phyloP scores from a whole-genome alignment of 805 yeast genomes.

The Ogataea sp. region DNA sequence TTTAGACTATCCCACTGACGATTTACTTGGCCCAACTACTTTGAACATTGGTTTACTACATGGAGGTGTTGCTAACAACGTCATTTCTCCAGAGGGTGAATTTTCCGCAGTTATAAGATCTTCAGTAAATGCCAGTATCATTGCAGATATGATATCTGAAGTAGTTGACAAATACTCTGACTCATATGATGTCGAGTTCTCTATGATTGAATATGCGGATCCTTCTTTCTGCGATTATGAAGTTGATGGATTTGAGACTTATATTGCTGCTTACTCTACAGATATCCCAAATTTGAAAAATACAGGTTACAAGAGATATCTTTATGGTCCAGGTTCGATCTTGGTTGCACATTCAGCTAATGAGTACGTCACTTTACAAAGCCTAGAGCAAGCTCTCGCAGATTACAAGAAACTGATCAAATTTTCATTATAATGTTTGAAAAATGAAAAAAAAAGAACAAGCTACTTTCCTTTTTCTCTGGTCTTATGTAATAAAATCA shows the following conservation, averaged over 20 bases:
- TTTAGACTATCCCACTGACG: constrained; percentile 39
- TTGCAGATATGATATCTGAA: constrained; percentile 26
- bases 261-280: constrained; percentile 24
- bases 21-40: constrained; percentile 52
- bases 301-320: constrained; percentile 33
- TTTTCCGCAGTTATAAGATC: constrained; percentile 47
- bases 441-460: neutral
- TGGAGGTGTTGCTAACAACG: constrained; percentile 64
- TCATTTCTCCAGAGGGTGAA: constrained; percentile 49
- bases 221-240: constrained; percentile 47
- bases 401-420: constrained; percentile 41
- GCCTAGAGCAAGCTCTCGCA: constrained; percentile 39
- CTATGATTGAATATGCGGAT: constrained; percentile 14
- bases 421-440: constrained; percentile 5
- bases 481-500: too few relatives aligned
- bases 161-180: constrained; percentile 22
- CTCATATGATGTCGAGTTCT: constrained; percentile 16
- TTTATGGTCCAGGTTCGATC: constrained; percentile 64
- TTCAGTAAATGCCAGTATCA: constrained; percentile 35
- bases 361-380: constrained; percentile 42
- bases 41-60: constrained; percentile 48
- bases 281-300: constrained; percentile 38
- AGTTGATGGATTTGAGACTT: constrained; percentile 56
- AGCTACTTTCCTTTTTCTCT: too few relatives aligned
- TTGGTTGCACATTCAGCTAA: constrained; percentile 51